These are phyloP conservation scores for Suillus subalutaceus DNA, from an alignment of 768 basidiomycete species.

Conservation along the genomic window DNA sequence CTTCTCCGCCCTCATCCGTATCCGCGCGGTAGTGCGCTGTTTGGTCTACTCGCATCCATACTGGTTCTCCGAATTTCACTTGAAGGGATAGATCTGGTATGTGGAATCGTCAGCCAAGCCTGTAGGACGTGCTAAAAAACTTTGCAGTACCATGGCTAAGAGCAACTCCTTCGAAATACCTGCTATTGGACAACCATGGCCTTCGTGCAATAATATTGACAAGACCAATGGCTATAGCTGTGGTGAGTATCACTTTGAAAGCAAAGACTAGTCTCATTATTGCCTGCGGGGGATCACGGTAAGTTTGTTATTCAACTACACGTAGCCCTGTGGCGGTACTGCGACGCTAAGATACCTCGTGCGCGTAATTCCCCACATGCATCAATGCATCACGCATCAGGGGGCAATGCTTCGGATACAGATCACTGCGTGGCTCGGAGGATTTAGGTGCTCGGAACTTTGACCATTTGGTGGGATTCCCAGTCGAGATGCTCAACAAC, in stretches of 20 bases:
- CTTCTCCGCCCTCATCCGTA: constrained; percentile 19
- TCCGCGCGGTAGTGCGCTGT: constrained; percentile 24
- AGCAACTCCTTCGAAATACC: background rate
- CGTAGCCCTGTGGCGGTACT: background rate
- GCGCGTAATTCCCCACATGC: too few relatives aligned
- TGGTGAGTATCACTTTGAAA: background rate
- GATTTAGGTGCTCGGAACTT: constrained; percentile 48
- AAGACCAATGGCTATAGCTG: background rate
- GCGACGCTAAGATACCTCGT: background rate
- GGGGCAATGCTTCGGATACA: too few relatives aligned
- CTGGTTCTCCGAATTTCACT: constrained; percentile 17
- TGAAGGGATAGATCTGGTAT: constrained; percentile 13
- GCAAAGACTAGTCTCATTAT: background rate
- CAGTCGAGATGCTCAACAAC: constrained; percentile 94
- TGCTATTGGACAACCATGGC: background rate
- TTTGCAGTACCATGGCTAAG: background rate
- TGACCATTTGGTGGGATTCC: constrained; percentile 79
- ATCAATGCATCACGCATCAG: too few relatives aligned
- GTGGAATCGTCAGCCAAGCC: background rate
- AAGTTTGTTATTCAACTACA: background rate
- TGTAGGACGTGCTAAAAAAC: background rate
- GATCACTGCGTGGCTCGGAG: too few relatives aligned
- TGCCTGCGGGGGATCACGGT: background rate
- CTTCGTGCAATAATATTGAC: background rate
- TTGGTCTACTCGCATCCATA: constrained; percentile 28